Conservation (phyloP, 179 eudicot genomes). For the Beta lomatogona region DNA sequence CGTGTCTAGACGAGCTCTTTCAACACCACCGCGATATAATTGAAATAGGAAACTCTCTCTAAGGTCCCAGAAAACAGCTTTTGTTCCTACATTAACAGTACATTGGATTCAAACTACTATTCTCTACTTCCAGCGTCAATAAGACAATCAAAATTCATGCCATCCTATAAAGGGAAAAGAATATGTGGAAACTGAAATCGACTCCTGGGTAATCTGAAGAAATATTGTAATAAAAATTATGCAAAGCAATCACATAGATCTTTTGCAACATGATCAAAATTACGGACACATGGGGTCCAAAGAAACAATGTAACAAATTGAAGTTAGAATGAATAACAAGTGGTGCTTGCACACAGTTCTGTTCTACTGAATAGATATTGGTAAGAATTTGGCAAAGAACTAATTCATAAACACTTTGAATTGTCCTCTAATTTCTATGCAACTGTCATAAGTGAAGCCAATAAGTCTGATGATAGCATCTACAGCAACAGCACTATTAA, state of each 20-base stretch:
- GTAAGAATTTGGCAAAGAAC: background rate
- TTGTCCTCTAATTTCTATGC: background rate
- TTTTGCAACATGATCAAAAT: background rate
- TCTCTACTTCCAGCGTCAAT: background rate
- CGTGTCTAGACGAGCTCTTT: conserved; percentile 69
- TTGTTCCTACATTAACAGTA: conserved; percentile 54
- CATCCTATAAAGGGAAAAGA: background rate
- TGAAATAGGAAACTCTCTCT: conserved; percentile 63
- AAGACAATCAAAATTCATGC: background rate
- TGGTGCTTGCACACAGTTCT: background rate
- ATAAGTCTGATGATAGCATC: background rate
- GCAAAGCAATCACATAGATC: background rate
- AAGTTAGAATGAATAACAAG: background rate
- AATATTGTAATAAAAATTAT: background rate
- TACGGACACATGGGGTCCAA: background rate
- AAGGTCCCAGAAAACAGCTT: conserved; percentile 83
- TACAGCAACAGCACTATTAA: background rate
- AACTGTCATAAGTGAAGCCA: background rate
- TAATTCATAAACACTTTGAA: background rate
- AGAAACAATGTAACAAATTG: background rate
- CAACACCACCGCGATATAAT: conserved; percentile 77
- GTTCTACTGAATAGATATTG: background rate
- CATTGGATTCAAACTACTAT: background rate
- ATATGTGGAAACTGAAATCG: background rate
- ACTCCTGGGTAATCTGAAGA: background rate